Base-by-base conservation (phyloP, 148 eudicot species). In the Arbutus unedo region DNA sequence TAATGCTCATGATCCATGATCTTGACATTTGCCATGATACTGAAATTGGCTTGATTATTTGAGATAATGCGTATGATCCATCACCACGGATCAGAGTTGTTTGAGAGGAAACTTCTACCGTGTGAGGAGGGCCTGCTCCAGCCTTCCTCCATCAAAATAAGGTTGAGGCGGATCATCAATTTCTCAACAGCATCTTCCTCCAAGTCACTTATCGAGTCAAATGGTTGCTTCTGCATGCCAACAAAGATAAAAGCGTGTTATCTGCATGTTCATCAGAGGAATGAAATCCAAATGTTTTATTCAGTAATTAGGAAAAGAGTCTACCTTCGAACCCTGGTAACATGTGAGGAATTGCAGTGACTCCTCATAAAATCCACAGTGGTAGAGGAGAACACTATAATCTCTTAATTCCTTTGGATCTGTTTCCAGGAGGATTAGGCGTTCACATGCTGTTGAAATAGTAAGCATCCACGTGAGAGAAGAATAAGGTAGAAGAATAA, bases 321-420 rank as follows among this genome's bases (percentile, higher is more conserved):
- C 62, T 80, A 95, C 97, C 97, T 92, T 86, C 43, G 83, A 81
- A 81, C 93, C 95, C 77, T 88, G 88, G 86, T 93, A 95, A 25
- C 87, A 82, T 57, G 85, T 87, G 68, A 95, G 87, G 87, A 86
- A 90, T 44, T 86, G 88, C 76, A 91, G 81, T 10, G 98, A 83
- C 67, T 95, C 91, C 78, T 93, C 92, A 59, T 92, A 95, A 83
- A 89, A 90, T 82, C 98, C 92, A 79, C 94, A 91, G 83, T 95
- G 98, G 85, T 95, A 95, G 11, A 95, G 93, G 76, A 95, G 98
- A 79, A 86, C 89, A 76, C 91, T 88, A 74, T 95, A 95, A 82
- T 95, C 97, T 84, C 98, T 91, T 82, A 93, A 74, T 82, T 93
- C 98, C 62, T 86, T 91, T 0, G 81, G 80, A 87, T 92, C 91